Evolutionary conservation across 1,284 basidiomycete species (phyloP).

Genomic region (Phellinidium pouzarii): DNA sequence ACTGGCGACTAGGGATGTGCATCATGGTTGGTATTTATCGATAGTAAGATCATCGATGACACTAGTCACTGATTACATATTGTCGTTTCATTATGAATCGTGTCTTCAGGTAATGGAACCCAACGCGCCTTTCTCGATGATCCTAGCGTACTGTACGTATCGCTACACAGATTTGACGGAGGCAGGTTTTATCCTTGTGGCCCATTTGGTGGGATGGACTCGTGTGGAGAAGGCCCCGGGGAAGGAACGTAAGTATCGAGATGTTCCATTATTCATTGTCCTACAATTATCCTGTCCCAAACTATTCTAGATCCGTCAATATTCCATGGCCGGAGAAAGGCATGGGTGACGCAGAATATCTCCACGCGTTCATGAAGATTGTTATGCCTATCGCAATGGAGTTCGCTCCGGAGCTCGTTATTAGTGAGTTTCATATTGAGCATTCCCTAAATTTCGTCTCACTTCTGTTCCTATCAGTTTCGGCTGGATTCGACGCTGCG

Average conservation of each 20-base stretch:
- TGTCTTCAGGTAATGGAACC: slow-evolving; percentile 80
- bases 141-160: slow-evolving; percentile 89
- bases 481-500: slow-evolving; percentile 97
- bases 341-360: slow-evolving; percentile 94
- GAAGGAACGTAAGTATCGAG: slow-evolving; percentile 66
- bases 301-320: slow-evolving; percentile 72
- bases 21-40: slow-evolving; percentile 64
- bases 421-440: slow-evolving; percentile 54
- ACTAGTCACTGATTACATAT: slow-evolving; percentile 12
- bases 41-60: background rate
- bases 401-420: slow-evolving; percentile 92
- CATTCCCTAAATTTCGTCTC: background rate
- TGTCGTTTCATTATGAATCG: background rate
- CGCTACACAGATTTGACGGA: slow-evolving; percentile 90
- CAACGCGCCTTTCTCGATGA: slow-evolving; percentile 94
- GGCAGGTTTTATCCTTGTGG: slow-evolving; percentile 91
- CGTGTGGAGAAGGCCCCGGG: slow-evolving; percentile 79
- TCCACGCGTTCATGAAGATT: slow-evolving; percentile 93
- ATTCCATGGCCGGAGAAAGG: slow-evolving; percentile 89
- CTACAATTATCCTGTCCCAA: background rate
- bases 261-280: background rate
- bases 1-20: slow-evolving; percentile 74
- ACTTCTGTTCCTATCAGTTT: slow-evolving; percentile 50
- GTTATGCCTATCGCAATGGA: slow-evolving; percentile 97
- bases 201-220: slow-evolving; percentile 80